Evolutionary conservation across 345 rosid species (phyloP).

Genomic region (Conringia planisiliqua): DNA sequence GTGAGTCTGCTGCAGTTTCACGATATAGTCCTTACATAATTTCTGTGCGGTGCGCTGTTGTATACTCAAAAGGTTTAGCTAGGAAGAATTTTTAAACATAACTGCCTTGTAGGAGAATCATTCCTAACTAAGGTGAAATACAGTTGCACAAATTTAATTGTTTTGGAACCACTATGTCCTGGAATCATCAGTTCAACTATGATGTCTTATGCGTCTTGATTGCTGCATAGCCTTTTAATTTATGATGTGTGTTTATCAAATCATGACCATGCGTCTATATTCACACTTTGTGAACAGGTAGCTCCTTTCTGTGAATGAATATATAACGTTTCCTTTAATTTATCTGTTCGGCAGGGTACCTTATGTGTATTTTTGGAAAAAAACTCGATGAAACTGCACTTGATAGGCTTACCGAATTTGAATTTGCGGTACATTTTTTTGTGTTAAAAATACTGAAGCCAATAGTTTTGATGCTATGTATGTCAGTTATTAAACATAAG

Average conservation of each 20-base stretch:
- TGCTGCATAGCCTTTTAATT: slow-evolving; percentile 7
- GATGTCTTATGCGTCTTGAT: slow-evolving; percentile 25
- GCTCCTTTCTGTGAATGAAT: slow-evolving; percentile 2
- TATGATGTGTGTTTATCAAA: slow-evolving; percentile 3
- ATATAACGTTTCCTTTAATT: not conserved
- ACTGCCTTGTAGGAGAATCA: not conserved
- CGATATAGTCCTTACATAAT: not conserved
- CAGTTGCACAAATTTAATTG: not conserved
- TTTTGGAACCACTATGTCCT: not conserved
- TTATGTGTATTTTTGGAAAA: slow-evolving; percentile 80
- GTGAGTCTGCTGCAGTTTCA: slow-evolving; percentile 41
- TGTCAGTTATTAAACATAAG: not conserved
- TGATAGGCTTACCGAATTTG: slow-evolving; percentile 55
- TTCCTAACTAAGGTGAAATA: not conserved
- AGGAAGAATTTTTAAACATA: not conserved
- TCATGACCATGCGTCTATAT: not conserved
- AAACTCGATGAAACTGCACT: slow-evolving; percentile 58
- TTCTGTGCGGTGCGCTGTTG: not conserved
- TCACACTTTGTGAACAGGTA: not conserved
- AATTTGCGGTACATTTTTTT: slow-evolving; percentile 61
- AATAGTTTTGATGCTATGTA: not conserved
- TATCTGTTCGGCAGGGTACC: slow-evolving; percentile 54
- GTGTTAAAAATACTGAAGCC: not conserved
- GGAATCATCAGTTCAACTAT: slow-evolving; percentile 5
- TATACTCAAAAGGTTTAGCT: not conserved